Evolutionary conservation across 176 grass and related monocot genomes (phyloP).

Genomic region (Carex myosuroides): DNA sequence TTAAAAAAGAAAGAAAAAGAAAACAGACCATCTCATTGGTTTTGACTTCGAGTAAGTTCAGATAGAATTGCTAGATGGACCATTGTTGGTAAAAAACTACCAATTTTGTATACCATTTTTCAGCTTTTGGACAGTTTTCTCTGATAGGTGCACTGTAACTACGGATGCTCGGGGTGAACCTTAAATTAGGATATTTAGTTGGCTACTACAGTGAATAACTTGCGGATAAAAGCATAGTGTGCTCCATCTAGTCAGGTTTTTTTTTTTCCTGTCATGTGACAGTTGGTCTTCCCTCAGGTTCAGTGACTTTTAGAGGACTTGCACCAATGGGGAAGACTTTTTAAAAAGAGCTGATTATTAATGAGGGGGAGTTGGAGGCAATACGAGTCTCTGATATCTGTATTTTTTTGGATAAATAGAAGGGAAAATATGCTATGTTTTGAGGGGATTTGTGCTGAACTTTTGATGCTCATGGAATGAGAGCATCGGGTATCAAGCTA

Average conservation of each 20-base stretch:
- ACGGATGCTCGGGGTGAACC: no score
- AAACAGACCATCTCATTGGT: not conserved
- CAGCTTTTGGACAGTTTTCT: no score
- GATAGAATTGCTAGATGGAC: not conserved
- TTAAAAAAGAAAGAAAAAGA: not conserved
- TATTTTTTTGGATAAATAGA: not conserved
- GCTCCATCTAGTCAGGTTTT: not conserved
- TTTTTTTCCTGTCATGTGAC: not conserved
- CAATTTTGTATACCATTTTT: not conserved
- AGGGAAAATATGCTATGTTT: not conserved
- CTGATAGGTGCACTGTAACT: no score
- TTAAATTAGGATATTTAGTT: no score
- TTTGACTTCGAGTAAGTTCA: not conserved
- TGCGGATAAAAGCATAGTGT: no score
- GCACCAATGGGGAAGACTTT: not conserved
- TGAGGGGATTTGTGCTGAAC: not conserved
- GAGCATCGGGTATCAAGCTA: no score
- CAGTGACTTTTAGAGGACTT: not conserved
- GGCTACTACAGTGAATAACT: no score
- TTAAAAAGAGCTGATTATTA: not conserved
- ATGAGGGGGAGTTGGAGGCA: not conserved
- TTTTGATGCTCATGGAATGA: not conserved
- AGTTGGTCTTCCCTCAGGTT: not conserved
- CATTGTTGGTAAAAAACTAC: not conserved
- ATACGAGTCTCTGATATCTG: not conserved